phyloP scores from a whole-genome alignment of 192 early-diverging fungal genomes.

The Coemansia asiatica region DNA sequence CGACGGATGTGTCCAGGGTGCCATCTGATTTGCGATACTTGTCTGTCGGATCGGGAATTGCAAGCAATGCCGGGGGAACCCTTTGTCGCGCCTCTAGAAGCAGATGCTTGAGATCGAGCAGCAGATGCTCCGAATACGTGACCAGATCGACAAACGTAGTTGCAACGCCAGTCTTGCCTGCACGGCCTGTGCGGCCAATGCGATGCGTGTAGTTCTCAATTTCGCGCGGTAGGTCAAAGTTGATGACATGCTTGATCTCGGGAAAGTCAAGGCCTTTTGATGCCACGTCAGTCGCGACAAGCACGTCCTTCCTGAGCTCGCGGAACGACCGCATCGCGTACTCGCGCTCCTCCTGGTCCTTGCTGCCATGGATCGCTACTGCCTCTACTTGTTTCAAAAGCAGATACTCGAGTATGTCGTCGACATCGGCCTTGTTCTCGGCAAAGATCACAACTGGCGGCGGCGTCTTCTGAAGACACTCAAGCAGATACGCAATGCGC shows the following conservation, averaged over 20 bases:
- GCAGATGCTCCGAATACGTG: slow-evolving; percentile 83
- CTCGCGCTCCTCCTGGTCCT: slow-evolving; percentile 96
- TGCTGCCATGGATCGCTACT: slow-evolving; percentile 93
- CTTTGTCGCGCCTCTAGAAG: slow-evolving; percentile 89
- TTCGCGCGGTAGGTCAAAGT: slow-evolving; percentile 99
- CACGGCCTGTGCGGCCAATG: slow-evolving; percentile 96
- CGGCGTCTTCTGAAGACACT: slow-evolving; percentile 95
- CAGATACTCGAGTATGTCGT: slow-evolving; percentile 97
- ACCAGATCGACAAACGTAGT: slow-evolving; percentile 96
- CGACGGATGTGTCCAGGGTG: slow-evolving; percentile 56
- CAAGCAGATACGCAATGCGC: slow-evolving; percentile 91
- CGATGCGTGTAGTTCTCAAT: slow-evolving; percentile 99
- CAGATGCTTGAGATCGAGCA: slow-evolving; percentile 92
- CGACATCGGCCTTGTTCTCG: slow-evolving; percentile 98
- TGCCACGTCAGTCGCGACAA: slow-evolving; percentile 96
- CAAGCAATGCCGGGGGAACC: slow-evolving; percentile 83
- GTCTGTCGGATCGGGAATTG: slow-evolving; percentile 85
- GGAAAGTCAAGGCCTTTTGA: slow-evolving; percentile 95
- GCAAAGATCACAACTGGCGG: slow-evolving; percentile 96
- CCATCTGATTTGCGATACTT: slow-evolving; percentile 75
- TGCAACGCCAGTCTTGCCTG: slow-evolving; percentile 93
- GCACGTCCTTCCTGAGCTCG: slow-evolving; percentile 86
- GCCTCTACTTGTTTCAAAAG: slow-evolving; percentile 92
- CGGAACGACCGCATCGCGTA: slow-evolving; percentile 93
- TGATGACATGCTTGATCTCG: slow-evolving; percentile 96